phyloP scores from a whole-genome alignment of 1,284 basidiomycete genomes.

The Spongiforma sp. region DNA sequence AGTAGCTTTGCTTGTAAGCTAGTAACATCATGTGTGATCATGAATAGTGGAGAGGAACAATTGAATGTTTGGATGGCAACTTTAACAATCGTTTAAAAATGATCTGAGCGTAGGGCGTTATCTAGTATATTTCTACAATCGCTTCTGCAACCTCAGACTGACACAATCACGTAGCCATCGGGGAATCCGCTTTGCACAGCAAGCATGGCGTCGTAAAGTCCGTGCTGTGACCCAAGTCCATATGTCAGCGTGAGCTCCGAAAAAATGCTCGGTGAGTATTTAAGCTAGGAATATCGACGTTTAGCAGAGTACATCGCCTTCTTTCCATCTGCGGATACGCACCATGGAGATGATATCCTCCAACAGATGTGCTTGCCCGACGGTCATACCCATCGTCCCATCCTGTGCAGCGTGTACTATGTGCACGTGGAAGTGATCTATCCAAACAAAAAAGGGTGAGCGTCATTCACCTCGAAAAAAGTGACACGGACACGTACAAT shows the following conservation, averaged over 20 bases:
- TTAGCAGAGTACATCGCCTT: neutral
- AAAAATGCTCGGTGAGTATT: slow-evolving; percentile 51
- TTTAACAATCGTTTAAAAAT: too few relatives aligned
- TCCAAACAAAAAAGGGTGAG: neutral
- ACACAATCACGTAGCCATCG: too few relatives aligned
- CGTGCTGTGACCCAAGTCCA: slow-evolving; percentile 68
- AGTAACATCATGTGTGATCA: too few relatives aligned
- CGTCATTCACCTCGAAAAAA: neutral
- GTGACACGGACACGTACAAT: slow-evolving; percentile 66
- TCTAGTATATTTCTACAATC: too few relatives aligned
- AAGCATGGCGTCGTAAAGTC: slow-evolving; percentile 30
- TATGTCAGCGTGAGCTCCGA: slow-evolving; percentile 83
- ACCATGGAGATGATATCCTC: slow-evolving; percentile 91
- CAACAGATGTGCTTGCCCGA: slow-evolving; percentile 94
- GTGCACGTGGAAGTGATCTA: slow-evolving; percentile 94
- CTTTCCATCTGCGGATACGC: slow-evolving; percentile 24
- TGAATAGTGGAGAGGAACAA: too few relatives aligned
- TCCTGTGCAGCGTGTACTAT: slow-evolving; percentile 79
- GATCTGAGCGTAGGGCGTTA: too few relatives aligned
- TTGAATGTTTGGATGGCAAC: too few relatives aligned
- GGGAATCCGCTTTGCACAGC: slow-evolving; percentile 17
- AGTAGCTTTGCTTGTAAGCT: too few relatives aligned
- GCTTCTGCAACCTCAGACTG: too few relatives aligned
- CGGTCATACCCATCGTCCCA: slow-evolving; percentile 71
- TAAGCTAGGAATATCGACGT: slow-evolving; percentile 42